phyloP scores from a whole-genome alignment of 352 stramenopile genomes.

The Globisporangium solare region DNA sequence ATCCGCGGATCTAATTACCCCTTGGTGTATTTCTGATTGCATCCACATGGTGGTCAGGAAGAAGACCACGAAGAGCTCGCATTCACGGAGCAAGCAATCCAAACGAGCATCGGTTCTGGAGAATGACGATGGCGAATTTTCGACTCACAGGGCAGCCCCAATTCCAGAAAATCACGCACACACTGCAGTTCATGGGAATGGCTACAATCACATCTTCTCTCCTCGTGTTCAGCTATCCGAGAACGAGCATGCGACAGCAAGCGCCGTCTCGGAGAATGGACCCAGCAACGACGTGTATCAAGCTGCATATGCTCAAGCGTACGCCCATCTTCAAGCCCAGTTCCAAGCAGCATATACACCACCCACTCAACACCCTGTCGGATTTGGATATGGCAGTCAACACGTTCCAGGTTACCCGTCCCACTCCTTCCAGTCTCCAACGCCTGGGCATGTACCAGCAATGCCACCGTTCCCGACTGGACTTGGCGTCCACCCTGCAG shows the following conservation, averaged over 20 bases:
- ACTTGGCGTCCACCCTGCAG: conserved; percentile 16
- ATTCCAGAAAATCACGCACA: conserved; percentile 4
- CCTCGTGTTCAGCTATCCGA: neutral
- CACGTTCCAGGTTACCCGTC: conserved; percentile 17
- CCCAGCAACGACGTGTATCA: conserved; percentile 44
- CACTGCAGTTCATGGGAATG: conserved; percentile 1
- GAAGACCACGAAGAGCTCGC: conserved; percentile 16
- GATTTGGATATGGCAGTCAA: conserved; percentile 11
- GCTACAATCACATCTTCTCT: neutral
- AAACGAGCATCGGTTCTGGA: conserved; percentile 21
- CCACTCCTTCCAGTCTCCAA: conserved; percentile 16
- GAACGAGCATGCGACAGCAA: conserved; percentile 4
- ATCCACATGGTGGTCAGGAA: conserved; percentile 13
- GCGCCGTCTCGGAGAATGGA: neutral
- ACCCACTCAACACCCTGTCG: conserved; percentile 6
- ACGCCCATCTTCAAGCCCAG: conserved; percentile 57
- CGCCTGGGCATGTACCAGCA: conserved; percentile 8
- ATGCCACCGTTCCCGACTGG: conserved; percentile 14
- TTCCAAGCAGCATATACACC: conserved; percentile 25
- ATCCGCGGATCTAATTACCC: neutral
- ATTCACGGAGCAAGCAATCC: conserved; percentile 18
- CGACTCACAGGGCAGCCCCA: neutral
- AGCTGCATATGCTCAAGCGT: conserved; percentile 61
- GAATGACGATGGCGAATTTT: conserved; percentile 15
- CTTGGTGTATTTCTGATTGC: neutral